Conservation (phyloP, 768 basidiomycete genomes). For the Strobilomyces dryophilus region DNA sequence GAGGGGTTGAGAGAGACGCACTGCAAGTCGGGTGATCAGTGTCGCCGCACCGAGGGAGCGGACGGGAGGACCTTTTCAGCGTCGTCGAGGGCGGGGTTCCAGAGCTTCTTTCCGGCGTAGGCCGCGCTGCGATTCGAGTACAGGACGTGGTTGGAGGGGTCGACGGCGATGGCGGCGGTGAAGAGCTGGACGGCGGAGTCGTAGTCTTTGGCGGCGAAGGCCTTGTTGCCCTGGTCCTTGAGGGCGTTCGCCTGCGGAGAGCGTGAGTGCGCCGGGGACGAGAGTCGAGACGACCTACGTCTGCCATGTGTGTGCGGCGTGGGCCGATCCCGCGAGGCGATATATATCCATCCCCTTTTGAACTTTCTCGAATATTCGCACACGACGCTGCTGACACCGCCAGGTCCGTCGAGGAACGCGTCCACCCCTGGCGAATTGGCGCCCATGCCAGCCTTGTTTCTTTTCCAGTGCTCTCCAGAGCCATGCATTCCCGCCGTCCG, state of each 20-base stretch:
- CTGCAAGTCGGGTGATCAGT: slow-evolving; percentile 34
- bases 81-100: slow-evolving; percentile 72
- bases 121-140: slow-evolving; percentile 94
- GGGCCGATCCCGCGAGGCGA: not conserved
- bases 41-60: not conserved
- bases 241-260: slow-evolving; percentile 48
- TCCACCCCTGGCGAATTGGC: not conserved
- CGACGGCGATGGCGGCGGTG: slow-evolving; percentile 76
- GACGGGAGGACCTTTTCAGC: slow-evolving; percentile 70
- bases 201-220: slow-evolving; percentile 91
- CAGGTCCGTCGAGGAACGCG: slow-evolving; percentile 1
- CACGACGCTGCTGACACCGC: too few species aligned
- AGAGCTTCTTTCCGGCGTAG: slow-evolving; percentile 80
- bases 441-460: not conserved
- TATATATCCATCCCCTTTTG: slow-evolving; percentile 21
- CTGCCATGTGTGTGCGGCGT: slow-evolving; percentile 26
- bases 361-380: slow-evolving; percentile 32
- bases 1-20: slow-evolving; percentile 73
- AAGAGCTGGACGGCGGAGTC: slow-evolving; percentile 83
- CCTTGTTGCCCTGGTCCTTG: slow-evolving; percentile 94
- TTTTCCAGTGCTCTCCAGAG: not conserved
- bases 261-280: slow-evolving; percentile 18
- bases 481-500: slow-evolving; percentile 4
- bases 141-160: slow-evolving; percentile 81
- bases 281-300: slow-evolving; percentile 25